Evolutionary conservation across 140 eudicot genomes (phyloP), one percentile per base, ranked within the genome.

Genomic region (Oenanthe javanica): DNA sequence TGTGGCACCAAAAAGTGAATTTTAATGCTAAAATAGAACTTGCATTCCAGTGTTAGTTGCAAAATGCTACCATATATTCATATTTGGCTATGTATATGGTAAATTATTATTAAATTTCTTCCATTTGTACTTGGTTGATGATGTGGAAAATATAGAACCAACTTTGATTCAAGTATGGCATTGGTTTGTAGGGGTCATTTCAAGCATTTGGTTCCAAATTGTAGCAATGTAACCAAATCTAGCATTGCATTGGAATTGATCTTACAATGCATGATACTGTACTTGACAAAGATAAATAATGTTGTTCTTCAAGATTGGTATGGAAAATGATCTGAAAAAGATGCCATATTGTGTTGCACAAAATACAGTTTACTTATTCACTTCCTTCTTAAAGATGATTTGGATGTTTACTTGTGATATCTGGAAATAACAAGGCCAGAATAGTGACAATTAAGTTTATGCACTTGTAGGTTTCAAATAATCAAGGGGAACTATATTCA

Each of bases 401-500:
- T 42, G 13, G 21, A 57, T 76, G 40, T 51, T 61, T 61, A n/a
- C 14, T n/a, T 8, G 69, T 61, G 69, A n/a, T 21, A 61, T 61
- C 36, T 61, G 67, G 27, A 21, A n/a, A 9, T 19, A 5, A 48
- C 23, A 23, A 25, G 46, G 45, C 67, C 36, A 59, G 15, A 59
- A 2, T 54, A 63, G 40, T 64, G 10, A 47, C 57, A 25, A 55
- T 46, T 18, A 66, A 27, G 71, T 57, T 81, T 69, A 43, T 79
- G 54, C 21, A 71, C 77, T 82, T 83, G 91, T 82, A 96, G 99
- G 76, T 96, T 1, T 82, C 84, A n/a, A 96, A 89, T 84, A 93
- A 88, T 81, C 81, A 88, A 77, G 99, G 99, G 76, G 98, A 96
- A 79, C 61, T 93, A 9, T 96, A 92, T 83, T 83, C 99, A 9